A percentile compares a stretch with the other conserved stretches of the same genome.
Evolutionary conservation across 805 yeast species (phyloP).

Genomic region (Candida gorgasii): DNA sequence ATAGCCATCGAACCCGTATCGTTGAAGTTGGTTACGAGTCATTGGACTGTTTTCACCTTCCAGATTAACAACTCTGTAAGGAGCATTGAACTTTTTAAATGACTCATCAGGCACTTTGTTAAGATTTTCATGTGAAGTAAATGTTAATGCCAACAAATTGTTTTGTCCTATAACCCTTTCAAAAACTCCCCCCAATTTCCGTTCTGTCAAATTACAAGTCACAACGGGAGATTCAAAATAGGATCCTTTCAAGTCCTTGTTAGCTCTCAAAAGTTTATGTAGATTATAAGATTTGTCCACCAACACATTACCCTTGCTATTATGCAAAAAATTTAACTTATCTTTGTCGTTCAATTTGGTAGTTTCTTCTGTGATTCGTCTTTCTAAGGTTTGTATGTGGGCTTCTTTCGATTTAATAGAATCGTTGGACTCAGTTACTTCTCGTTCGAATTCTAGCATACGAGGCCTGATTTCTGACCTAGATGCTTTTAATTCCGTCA

Average conservation of each 20-base stretch:
- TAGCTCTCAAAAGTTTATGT: conserved; percentile 41
- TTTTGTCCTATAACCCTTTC: conserved; percentile 56
- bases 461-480: conserved; percentile 17
- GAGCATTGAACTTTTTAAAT: conserved; percentile 47
- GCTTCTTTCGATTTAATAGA: conserved; percentile 17
- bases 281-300: conserved; percentile 4
- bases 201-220: conserved; percentile 55
- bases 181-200: conserved; percentile 52
- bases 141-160: conserved; percentile 64
- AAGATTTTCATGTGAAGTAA: conserved; percentile 50
- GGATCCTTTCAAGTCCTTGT: conserved; percentile 35
- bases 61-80: conserved; percentile 51
- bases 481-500: conserved; percentile 11
- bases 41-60: conserved; percentile 17
- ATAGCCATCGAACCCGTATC: conserved; percentile 78
- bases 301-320: background rate
- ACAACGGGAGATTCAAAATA: conserved; percentile 77
- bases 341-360: conserved; percentile 11
- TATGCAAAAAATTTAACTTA: conserved; percentile 9
- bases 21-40: conserved; percentile 35
- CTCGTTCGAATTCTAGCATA: conserved; percentile 17
- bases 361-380: conserved; percentile 14
- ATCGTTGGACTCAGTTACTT: conserved; percentile 25
- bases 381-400: conserved; percentile 16
- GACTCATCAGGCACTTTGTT: conserved; percentile 27